Conservation (phyloP, 1,284 basidiomycete species). For the Irpex sp. region DNA sequence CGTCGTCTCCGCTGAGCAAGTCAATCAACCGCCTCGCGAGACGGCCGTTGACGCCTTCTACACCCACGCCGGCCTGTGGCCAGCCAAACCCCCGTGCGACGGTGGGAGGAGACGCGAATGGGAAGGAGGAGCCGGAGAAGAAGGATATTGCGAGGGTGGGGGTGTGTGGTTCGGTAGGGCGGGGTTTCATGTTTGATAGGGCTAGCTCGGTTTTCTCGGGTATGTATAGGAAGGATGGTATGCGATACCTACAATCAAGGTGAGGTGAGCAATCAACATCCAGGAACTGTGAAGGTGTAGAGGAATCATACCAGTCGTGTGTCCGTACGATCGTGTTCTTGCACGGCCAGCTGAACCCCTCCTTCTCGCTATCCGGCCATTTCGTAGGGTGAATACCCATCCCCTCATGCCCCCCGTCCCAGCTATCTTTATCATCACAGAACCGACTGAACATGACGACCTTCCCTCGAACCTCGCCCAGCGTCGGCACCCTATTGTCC, state of each 20-base stretch:
- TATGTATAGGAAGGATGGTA: conserved; percentile 73
- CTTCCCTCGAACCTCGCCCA: conserved; percentile 83
- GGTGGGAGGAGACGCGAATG: conserved; percentile 68
- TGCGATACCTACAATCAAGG: conserved; percentile 58
- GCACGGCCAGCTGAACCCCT: conserved; percentile 74
- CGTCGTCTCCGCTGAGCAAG: conserved; percentile 30
- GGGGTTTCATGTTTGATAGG: conserved; percentile 48
- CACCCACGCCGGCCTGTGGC: conserved; percentile 67
- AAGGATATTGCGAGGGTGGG: conserved; percentile 67
- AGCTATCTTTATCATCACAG: conserved; percentile 58
- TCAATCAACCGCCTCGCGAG: conserved; percentile 69
- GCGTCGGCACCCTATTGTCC: conserved; percentile 68
- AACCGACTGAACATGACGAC: conserved; percentile 83
- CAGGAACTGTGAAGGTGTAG: neutral
- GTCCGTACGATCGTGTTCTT: conserved; percentile 65
- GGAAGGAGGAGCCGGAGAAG: conserved; percentile 79
- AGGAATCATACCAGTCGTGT: conserved; percentile 72
- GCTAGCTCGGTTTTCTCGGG: conserved; percentile 71
- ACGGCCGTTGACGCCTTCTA: conserved; percentile 80
- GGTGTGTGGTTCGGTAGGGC: conserved; percentile 31
- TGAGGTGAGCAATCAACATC: neutral
- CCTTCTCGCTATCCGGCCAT: conserved; percentile 76
- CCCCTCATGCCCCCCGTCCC: conserved; percentile 63
- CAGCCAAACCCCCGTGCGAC: conserved; percentile 81
- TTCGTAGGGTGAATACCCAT: conserved; percentile 78